phyloP scores from a whole-genome alignment of 202 grass and related monocot species.

The Tripidium arundinaceum region DNA sequence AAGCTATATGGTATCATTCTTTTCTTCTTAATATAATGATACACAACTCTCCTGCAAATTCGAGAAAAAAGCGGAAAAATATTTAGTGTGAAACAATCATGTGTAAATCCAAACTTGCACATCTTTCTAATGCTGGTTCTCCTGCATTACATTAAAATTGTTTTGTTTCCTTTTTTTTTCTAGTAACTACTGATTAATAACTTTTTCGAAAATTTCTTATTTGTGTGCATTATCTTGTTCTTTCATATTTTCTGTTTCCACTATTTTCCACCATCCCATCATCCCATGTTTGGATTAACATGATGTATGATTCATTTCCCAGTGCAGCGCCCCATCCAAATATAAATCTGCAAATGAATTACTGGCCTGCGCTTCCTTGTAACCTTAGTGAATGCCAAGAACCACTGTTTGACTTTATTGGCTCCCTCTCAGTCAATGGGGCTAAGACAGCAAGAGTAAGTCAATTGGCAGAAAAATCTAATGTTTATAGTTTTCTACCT shows the following conservation, averaged over 20 bases:
- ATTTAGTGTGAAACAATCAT: background rate
- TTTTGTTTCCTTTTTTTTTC: background rate
- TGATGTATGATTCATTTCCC: constrained; percentile 34
- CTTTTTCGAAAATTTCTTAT: background rate
- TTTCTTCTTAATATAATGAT: background rate
- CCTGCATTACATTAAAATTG: background rate
- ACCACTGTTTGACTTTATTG: constrained; percentile 88
- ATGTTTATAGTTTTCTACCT: constrained; percentile 25
- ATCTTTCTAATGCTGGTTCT: background rate
- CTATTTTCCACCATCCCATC: constrained; percentile 12
- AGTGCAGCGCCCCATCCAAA: constrained; percentile 94
- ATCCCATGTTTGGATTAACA: constrained; percentile 25
- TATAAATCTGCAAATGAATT: constrained; percentile 99
- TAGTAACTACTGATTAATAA: background rate
- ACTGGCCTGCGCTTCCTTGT: constrained; percentile 90
- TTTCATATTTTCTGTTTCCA: background rate
- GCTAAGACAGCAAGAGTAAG: constrained; percentile 95
- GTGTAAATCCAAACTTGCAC: background rate
- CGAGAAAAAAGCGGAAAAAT: background rate
- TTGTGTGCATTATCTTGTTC: background rate
- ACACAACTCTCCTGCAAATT: background rate
- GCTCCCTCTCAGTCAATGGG: constrained; percentile 80
- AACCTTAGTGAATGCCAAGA: constrained; percentile 92
- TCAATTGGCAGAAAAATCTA: constrained; percentile 4
- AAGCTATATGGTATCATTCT: background rate